phyloP scores from a whole-genome alignment of 1,284 basidiomycete species.

The Ustilago trichophora region DNA sequence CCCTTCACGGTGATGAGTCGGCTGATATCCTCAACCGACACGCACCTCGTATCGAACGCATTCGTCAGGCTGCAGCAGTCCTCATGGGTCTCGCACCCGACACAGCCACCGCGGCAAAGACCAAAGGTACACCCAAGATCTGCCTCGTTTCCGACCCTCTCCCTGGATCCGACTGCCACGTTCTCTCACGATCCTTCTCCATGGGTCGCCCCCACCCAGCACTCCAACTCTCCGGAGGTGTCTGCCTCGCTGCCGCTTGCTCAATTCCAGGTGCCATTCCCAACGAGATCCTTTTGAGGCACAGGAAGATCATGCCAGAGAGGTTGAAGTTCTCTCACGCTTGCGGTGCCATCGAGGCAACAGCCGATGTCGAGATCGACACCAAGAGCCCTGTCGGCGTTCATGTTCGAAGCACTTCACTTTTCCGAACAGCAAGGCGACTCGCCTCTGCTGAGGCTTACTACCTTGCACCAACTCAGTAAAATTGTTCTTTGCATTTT shows the following conservation, averaged over 20 bases:
- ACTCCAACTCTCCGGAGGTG: slow-evolving; percentile 13
- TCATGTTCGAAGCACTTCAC: slow-evolving; percentile 9
- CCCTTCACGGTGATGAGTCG: too few relatives aligned
- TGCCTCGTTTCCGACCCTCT: too few relatives aligned
- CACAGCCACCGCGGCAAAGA: too few relatives aligned
- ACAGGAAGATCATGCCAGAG: slow-evolving; percentile 8
- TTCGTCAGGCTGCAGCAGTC: too few relatives aligned
- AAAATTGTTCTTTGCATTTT: too few relatives aligned
- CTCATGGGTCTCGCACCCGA: too few relatives aligned
- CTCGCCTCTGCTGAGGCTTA: slow-evolving; percentile 10
- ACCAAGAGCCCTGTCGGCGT: slow-evolving; percentile 9
- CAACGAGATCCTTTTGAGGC: slow-evolving; percentile 10
- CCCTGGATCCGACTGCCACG: not conserved
- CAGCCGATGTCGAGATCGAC: slow-evolving; percentile 18
- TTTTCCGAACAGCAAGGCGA: slow-evolving; percentile 16
- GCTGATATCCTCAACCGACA: too few relatives aligned
- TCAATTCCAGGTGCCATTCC: slow-evolving; percentile 14
- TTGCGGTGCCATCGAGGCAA: slow-evolving; percentile 17
- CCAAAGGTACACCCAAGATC: too few relatives aligned
- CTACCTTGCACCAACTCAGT: slow-evolving; percentile 11
- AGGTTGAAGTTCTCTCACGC: slow-evolving; percentile 9
- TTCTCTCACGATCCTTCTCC: slow-evolving; percentile 6
- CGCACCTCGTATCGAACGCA: too few relatives aligned
- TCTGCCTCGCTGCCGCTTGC: slow-evolving; percentile 19
- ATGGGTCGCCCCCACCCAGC: slow-evolving; percentile 20